Conservation (phyloP, 495 filamentous ascomycete species). For the Cercophora newfieldiana region DNA sequence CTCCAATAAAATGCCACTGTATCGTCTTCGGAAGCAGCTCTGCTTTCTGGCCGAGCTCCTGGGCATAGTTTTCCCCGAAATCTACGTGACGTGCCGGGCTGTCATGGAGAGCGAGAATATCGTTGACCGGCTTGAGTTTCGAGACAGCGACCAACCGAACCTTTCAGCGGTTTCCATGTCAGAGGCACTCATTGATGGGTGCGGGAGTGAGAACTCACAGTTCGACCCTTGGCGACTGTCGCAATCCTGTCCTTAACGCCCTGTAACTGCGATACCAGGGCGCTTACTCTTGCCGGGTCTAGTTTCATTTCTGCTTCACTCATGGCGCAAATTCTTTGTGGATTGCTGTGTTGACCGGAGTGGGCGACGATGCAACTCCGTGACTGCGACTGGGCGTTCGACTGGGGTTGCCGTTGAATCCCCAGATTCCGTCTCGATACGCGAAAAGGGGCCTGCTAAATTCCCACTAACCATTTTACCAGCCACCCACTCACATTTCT, state of each 20-base stretch:
- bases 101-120: constrained; percentile 80
- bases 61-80: constrained; percentile 97
- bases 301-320: constrained; percentile 51
- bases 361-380: background rate
- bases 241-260: constrained; percentile 47
- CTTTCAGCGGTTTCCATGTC: constrained; percentile 35
- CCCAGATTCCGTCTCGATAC: no score
- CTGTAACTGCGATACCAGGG: constrained; percentile 49
- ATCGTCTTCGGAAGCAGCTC: constrained; percentile 72
- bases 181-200: background rate
- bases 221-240: constrained; percentile 46
- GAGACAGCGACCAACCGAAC: constrained; percentile 90
- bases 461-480: background rate
- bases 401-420: no score
- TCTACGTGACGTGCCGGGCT: constrained; percentile 63
- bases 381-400: no score
- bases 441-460: no score
- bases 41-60: constrained; percentile 88
- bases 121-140: constrained; percentile 87
- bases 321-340: constrained; percentile 27
- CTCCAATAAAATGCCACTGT: constrained; percentile 95
- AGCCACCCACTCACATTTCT: no score
- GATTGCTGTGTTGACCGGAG: background rate
- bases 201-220: constrained; percentile 35
- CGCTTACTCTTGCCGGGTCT: constrained; percentile 50